Evolutionary conservation across 108 stramenopile genomes (phyloP), one percentile per base, ranked within the genome.

Genomic region (Cyclostephanos tholiformis): DNA sequence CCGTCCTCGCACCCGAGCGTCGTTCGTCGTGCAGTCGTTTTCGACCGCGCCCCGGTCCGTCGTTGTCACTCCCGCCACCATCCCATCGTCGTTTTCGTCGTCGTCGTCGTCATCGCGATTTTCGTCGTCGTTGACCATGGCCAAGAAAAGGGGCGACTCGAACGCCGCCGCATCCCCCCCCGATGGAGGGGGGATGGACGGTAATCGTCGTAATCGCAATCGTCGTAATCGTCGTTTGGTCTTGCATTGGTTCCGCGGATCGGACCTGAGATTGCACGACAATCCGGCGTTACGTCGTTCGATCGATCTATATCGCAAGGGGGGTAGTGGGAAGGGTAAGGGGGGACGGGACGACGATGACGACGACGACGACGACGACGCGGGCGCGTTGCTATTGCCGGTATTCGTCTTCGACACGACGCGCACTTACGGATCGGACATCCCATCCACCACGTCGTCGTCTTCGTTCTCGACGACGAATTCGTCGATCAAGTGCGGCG

Each of bases 211-310:
- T 2, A 2, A 32, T 32, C 32, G 32, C 32, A n/a, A n/a, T 4
- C 32, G 32, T 4, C 32, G 32, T 32, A 2, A 32, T 23, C 26
- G 44, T 6, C 27, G 62, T 29, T 46, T 79, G 62, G 62, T 74
- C 52, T 72, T 89, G 55, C 87, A 94, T 61, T 89, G 87, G 89
- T 94, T 94, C 60, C 90, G 93, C 22, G 60, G 76, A 23, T 84
- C 84, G 11, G 90, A 92, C 69, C 58, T 95, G 32, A 86, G 94
- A 12, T 69, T 95, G 26, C 91, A 90, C 65, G 91, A 93, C 82
- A 93, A 95, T 77, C 90, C 92, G 9, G 86, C 88, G 0, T 52
- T 95, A 1, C 75, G 73, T 41, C 76, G 75, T 0, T 67, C 89
- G 26, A 55, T 76, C 50, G 35, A 85, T 68, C 57, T 65, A 4